Evolutionary conservation across 345 rosid species (phyloP).

Genomic region (Geranium rotundifolium): DNA sequence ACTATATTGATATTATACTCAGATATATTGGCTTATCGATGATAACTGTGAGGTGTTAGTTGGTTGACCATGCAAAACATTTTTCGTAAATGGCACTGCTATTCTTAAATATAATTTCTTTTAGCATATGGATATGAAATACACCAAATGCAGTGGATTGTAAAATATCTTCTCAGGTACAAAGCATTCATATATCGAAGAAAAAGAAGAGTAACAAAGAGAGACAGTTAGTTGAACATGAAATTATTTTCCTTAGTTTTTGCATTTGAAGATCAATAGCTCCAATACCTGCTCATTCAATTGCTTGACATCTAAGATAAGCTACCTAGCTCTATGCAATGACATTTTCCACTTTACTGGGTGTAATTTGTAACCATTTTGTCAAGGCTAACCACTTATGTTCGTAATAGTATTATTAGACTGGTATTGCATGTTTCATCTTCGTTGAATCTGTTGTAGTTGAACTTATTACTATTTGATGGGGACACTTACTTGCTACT

Average conservation of each 20-base stretch:
- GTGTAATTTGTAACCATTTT: no score
- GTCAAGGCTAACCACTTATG: no score
- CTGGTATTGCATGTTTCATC: no score
- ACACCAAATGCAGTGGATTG: neutral
- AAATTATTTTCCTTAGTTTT: neutral
- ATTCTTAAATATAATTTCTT: neutral
- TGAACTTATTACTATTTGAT: neutral
- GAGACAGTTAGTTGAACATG: neutral
- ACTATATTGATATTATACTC: no score
- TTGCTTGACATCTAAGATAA: neutral
- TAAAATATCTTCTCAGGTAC: neutral
- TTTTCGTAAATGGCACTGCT: neutral
- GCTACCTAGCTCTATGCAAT: no score
- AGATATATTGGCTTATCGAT: neutral
- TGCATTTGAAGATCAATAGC: neutral
- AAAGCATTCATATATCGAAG: neutral
- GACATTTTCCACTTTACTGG: no score
- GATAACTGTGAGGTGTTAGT: no score
- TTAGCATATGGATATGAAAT: neutral
- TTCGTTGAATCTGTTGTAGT: neutral
- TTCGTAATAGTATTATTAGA: no score
- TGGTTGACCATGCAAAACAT: neutral
- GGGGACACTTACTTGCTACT: conserved; percentile 8
- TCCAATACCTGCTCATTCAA: neutral
- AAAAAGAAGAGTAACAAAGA: neutral